These are phyloP conservation scores for Gnaphalium uliginosum DNA, from an alignment of 129 eudicot species.

Conservation along the genomic window DNA sequence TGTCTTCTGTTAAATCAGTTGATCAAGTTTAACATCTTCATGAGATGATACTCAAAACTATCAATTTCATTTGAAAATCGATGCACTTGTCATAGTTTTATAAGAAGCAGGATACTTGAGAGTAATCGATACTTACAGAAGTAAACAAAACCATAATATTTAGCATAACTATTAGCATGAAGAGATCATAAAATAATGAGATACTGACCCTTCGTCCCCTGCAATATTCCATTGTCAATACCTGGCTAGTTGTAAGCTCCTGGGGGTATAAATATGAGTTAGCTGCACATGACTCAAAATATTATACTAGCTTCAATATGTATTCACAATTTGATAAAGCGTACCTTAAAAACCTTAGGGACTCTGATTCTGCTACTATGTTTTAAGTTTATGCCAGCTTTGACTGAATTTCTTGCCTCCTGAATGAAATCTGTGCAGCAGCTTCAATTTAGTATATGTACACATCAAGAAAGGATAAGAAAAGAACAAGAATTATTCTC, in stretches of 20 bases:
- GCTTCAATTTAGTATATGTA: conserved; percentile 24
- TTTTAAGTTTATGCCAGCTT: conserved; percentile 65
- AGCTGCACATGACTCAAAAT: conserved; percentile 22
- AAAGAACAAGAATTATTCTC: not conserved
- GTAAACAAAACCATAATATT: not conserved
- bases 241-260: conserved; percentile 87
- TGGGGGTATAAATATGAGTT: conserved; percentile 30
- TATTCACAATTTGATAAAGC: conserved; percentile 19
- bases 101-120: too few species aligned
- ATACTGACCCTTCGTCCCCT: conserved; percentile 68
- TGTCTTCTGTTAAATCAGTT: conserved; percentile 11
- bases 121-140: too few species aligned
- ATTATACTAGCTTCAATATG: not conserved
- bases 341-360: conserved; percentile 77
- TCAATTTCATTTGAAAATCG: conserved; percentile 1
- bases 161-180: not conserved
- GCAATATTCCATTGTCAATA: conserved; percentile 91
- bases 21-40: not conserved
- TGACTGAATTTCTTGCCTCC: conserved; percentile 91
- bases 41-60: conserved; percentile 12
- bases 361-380: conserved; percentile 52
- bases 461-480: not conserved
- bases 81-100: not conserved
- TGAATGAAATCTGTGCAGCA: conserved; percentile 67
- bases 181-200: conserved; percentile 5